Evolutionary conservation across 2,329 filamentous ascomycete species (phyloP), one percentile per base, ranked within the genome.

Genomic region (Helotiales sp.): DNA sequence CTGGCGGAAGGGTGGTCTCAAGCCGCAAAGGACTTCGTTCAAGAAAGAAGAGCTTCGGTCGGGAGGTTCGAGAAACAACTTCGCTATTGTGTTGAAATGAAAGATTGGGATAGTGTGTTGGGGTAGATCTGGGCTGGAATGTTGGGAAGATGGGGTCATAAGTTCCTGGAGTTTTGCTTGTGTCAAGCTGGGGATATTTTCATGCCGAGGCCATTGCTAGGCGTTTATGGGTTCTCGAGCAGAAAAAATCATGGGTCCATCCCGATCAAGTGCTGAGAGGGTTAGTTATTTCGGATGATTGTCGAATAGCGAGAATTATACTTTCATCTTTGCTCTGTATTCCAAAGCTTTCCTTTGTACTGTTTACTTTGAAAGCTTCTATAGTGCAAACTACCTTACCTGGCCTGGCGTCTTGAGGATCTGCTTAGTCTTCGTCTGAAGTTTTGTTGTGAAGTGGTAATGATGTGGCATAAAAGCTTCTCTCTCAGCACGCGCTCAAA

Each of bases 31-130:
- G 75, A 69, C 69, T 59, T 76, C 76, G 13, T 92, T 90, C 75
- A 83, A 84, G 67, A 98, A 98, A 80, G 86, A 87, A 69, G 91
- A 96, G 77, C 78, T 97, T 47, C 90, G 92, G 69, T 86, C 92
- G 24, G 94, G 94, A 11, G 82, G 83, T 62, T 86, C 84, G 26
- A 88, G 93, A 77, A 99, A 99, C 80, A 98, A 99, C 76, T 99
- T 98, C 78, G 89, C 91, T 15, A 89, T 98, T 73, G 86, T 93
- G 17, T 78, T 97, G 68, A 82, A 80, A 58, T 79, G 72, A 73
- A 24, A 17, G 5, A 20, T 30, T n/a, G n/a, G 26, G 24, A 8
- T 3, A 7, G 15, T 40, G 6, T 40, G 11, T 6, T 26, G 11
- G 17, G 43, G 26, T 34, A 11, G 37, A 43, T 13, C 3, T 49